Percentiles rank a stretch among this genome's conserved stretches.
Conservation (phyloP, 176 grass and related monocot genomes). For the Sorghum bicolor region Sorghum_bicolor_NCBIv3 NC_012875.2:53853001-53853500, state of each 20-base stretch:
- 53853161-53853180: background rate
- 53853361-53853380: conserved; percentile 65
- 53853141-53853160: background rate
- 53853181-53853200: background rate
- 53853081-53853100: background rate
- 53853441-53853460: conserved; percentile 95
- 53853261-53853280: background rate
- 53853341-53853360: conserved; percentile 91
- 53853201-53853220: background rate
- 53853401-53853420: conserved; percentile 67
- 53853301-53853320: background rate
- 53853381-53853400: conserved; percentile 71
- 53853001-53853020: background rate
- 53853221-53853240: background rate
- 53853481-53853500: conserved; percentile 84
- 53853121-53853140: conserved; percentile 2
- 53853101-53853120: background rate
- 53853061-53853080: background rate
- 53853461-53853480: conserved; percentile 84
- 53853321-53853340: background rate
- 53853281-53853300: background rate
- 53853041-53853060: background rate
- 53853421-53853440: conserved; percentile 62
- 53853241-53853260: background rate
- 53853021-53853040: background rate